Conservation (phyloP, 805 yeast species). For the Wickerhamomyces chaumierensis region DNA sequence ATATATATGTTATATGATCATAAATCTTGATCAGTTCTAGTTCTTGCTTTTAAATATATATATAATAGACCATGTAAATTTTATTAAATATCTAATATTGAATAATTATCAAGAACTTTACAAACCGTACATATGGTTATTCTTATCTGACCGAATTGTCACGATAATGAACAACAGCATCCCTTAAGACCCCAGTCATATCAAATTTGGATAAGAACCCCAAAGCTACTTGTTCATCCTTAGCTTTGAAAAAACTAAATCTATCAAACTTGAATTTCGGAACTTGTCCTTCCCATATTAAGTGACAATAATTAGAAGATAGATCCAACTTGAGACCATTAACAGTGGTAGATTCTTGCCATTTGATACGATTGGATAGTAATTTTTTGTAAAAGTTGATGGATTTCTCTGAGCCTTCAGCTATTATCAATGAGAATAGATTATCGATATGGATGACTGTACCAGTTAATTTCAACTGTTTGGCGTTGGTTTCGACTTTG, state of each 20-base stretch:
- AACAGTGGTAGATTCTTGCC: slow-evolving; percentile 42
- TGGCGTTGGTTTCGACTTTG: slow-evolving; percentile 74
- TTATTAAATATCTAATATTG: too few relatives aligned
- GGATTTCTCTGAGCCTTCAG: slow-evolving; percentile 62
- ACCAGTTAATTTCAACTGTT: slow-evolving; percentile 60
- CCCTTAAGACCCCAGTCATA: background rate
- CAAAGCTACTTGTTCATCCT: slow-evolving; percentile 36
- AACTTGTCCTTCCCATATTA: slow-evolving; percentile 68
- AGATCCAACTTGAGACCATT: slow-evolving; percentile 25
- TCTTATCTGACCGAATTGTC: too few relatives aligned
- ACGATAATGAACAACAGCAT: background rate
- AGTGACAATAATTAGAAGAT: slow-evolving; percentile 29
- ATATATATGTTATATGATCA: too few relatives aligned
- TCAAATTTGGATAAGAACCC: slow-evolving; percentile 23
- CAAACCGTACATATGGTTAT: too few relatives aligned
- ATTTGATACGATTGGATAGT: slow-evolving; percentile 49
- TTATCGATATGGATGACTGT: slow-evolving; percentile 29
- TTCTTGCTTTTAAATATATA: too few relatives aligned
- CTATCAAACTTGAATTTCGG: slow-evolving; percentile 40
- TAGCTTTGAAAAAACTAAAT: slow-evolving; percentile 57
- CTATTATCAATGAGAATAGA: slow-evolving; percentile 45
- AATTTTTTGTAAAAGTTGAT: slow-evolving; percentile 54
- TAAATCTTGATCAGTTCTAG: too few relatives aligned
- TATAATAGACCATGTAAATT: too few relatives aligned
- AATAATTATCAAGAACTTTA: too few relatives aligned